Conservation (phyloP, 1,139 yeast species). For the Candida buenavistaensis region DNA sequence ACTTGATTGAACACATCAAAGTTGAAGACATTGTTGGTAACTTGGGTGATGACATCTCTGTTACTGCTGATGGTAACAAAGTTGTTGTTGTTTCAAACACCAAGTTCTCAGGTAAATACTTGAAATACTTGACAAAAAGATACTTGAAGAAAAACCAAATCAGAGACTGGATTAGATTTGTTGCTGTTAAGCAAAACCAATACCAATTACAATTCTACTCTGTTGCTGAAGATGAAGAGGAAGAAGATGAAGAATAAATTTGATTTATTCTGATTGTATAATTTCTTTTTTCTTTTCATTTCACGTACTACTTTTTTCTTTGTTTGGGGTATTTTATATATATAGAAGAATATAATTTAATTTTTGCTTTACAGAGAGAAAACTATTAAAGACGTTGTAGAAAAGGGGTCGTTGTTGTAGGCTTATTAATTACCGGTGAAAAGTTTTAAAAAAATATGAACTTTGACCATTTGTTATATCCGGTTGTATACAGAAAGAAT, state of each 20-base stretch:
- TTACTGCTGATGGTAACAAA: conserved; percentile 80
- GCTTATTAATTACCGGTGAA: no score
- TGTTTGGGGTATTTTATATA: no score
- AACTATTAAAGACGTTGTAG: no score
- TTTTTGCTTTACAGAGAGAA: no score
- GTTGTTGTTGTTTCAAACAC: conserved; percentile 88
- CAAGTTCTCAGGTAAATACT: conserved; percentile 99
- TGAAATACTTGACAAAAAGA: conserved; percentile 98
- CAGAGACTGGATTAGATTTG: conserved; percentile 99
- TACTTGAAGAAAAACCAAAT: conserved; percentile 99
- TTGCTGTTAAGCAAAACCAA: conserved; percentile 92
- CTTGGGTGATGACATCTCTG: conserved; percentile 93
- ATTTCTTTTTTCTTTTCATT: no score
- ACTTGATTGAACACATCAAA: conserved; percentile 98
- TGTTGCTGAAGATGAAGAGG: conserved; percentile 89
- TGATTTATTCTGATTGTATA: conserved; percentile 1
- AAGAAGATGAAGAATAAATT: conserved; percentile 80
- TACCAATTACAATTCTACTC: conserved; percentile 99
- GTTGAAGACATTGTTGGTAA: conserved; percentile 95
- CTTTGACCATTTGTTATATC: no score
- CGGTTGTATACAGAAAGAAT: no score
- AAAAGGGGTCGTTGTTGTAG: no score
- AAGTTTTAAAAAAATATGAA: no score
- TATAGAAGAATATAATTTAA: no score
- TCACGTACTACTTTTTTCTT: no score